Percentiles rank a stretch among this genome's conserved stretches.
Evolutionary conservation across 768 basidiomycete species (phyloP).

Genomic region (Leccinellum albellum): DNA sequence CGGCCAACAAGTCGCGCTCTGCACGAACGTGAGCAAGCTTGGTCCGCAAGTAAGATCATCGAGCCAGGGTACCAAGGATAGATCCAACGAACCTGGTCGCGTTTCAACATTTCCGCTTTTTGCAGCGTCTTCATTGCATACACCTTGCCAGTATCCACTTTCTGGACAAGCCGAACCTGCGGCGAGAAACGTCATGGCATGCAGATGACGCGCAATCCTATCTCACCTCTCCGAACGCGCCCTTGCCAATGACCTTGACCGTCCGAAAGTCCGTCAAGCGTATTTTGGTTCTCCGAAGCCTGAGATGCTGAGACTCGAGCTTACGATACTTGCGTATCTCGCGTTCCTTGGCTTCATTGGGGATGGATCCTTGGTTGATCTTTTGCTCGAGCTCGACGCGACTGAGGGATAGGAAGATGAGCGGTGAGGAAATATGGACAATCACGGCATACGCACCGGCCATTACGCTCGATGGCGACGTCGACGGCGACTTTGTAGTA

Average conservation of each 20-base stretch:
- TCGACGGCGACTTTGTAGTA: constrained; percentile 99
- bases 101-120: constrained; percentile 99
- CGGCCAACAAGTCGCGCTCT: constrained; percentile 93
- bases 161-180: constrained; percentile 92
- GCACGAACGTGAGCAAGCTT: constrained; percentile 97
- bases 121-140: constrained; percentile 99
- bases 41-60: constrained; percentile 7
- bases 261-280: constrained; percentile 91
- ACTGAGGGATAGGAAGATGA: constrained; percentile 37
- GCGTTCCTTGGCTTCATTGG: constrained; percentile 81
- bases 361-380: constrained; percentile 67
- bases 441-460: constrained; percentile 52
- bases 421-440: constrained; percentile 1
- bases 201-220: background rate
- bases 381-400: constrained; percentile 87
- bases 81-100: constrained; percentile 75
- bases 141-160: constrained; percentile 94
- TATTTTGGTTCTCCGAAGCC: constrained; percentile 91
- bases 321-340: constrained; percentile 85
- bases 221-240: constrained; percentile 93
- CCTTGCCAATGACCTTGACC: constrained; percentile 98
- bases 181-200: constrained; percentile 4
- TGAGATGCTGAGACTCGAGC: constrained; percentile 83
- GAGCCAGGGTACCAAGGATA: background rate
- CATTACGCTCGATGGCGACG: constrained; percentile 92